Percentiles rank a stretch among this genome's conserved stretches.
Conservation (phyloP, 2,329 filamentous ascomycete species). For the Orbilia brochopaga region DNA sequence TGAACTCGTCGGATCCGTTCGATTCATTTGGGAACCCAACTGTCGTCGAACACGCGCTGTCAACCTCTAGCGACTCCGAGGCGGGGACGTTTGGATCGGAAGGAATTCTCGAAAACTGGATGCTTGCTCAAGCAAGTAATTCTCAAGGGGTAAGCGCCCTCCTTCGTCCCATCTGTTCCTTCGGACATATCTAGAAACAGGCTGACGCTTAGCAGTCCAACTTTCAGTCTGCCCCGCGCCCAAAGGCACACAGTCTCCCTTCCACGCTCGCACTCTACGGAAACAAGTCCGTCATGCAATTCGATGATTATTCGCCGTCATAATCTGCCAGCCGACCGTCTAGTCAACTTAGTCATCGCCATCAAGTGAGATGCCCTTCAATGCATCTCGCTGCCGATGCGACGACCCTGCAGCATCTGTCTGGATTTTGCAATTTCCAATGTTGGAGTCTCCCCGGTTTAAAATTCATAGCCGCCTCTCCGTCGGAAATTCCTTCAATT, state of each 20-base stretch:
- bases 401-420: too few relatives aligned
- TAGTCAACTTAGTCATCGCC: too few relatives aligned
- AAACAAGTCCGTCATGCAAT: slow-evolving; percentile 49
- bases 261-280: slow-evolving; percentile 48
- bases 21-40: slow-evolving; percentile 38
- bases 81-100: slow-evolving; percentile 43
- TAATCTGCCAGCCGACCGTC: slow-evolving; percentile 24
- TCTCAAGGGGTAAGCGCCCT: slow-evolving; percentile 43
- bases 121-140: slow-evolving; percentile 42
- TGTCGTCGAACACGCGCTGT: slow-evolving; percentile 40
- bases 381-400: too few relatives aligned
- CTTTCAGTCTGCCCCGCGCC: slow-evolving; percentile 46
- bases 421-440: too few relatives aligned
- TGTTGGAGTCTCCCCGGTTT: too few relatives aligned
- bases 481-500: too few relatives aligned
- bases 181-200: slow-evolving; percentile 38
- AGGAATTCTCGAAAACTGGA: slow-evolving; percentile 45
- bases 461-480: too few relatives aligned
- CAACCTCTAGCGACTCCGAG: slow-evolving; percentile 45
- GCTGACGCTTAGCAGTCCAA: slow-evolving; percentile 46
- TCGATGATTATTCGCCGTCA: slow-evolving; percentile 43
- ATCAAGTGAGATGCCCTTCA: too few relatives aligned
- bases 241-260: slow-evolving; percentile 46
- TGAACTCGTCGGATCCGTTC: slow-evolving; percentile 33
- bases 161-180: slow-evolving; percentile 14